phyloP scores from a whole-genome alignment of 2,329 filamentous ascomycete species.

The Didymella pomorum region DNA sequence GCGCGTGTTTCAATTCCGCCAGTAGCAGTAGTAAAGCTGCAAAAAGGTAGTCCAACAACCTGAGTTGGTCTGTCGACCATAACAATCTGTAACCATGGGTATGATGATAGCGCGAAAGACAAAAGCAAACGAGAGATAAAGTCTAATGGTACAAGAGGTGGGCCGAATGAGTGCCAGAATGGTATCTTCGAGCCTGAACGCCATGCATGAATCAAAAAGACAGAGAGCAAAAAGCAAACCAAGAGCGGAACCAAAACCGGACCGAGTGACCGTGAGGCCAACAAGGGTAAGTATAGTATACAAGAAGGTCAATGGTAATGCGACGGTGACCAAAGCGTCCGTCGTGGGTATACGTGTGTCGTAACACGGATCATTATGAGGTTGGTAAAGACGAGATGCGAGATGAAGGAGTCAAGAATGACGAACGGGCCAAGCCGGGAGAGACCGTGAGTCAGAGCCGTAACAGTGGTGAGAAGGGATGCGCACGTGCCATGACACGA shows the following conservation, averaged over 20 bases:
- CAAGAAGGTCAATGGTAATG: conserved; percentile 37
- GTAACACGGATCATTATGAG: conserved; percentile 25
- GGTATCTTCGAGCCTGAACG: conserved; percentile 39
- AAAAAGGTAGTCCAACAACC: conserved; percentile 15
- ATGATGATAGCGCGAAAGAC: conserved; percentile 24
- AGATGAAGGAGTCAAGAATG: conserved; percentile 22
- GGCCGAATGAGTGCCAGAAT: conserved; percentile 46
- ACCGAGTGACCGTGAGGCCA: conserved; percentile 31
- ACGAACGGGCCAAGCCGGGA: conserved; percentile 21
- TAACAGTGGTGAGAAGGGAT: conserved; percentile 28
- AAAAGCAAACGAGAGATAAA: conserved; percentile 19
- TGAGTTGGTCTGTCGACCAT: conserved; percentile 21
- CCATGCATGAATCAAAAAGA: conserved; percentile 27
- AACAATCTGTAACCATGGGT: conserved; percentile 23
- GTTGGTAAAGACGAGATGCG: conserved; percentile 20
- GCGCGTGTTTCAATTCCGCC: conserved; percentile 31
- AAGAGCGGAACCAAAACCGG: conserved; percentile 26
- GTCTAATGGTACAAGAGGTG: conserved; percentile 43
- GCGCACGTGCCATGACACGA: conserved; percentile 26
- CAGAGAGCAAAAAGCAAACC: conserved; percentile 17
- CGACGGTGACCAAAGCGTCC: conserved; percentile 12
- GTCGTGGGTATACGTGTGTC: conserved; percentile 21
- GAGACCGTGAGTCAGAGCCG: conserved; percentile 33
- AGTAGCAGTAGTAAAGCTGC: conserved; percentile 13
- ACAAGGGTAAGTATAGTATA: conserved; percentile 39